A percentile compares a stretch with the other conserved stretches of the same genome.
These are phyloP conservation scores for Thelonectria discophora DNA, from an alignment of 2,329 filamentous ascomycete species.

Conservation along the genomic window DNA sequence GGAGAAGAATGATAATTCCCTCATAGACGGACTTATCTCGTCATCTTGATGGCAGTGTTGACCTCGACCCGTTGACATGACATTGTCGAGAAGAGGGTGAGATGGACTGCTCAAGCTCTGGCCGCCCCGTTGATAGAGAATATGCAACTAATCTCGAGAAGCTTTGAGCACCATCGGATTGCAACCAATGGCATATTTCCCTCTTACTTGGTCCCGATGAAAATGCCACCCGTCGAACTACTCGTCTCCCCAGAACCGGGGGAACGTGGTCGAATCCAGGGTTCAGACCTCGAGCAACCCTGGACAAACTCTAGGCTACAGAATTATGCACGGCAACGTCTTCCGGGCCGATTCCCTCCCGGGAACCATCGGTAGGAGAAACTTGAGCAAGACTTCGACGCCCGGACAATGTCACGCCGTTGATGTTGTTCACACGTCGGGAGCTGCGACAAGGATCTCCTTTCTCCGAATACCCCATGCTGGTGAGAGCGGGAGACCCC, in stretches of 20 bases:
- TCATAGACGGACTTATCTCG: not conserved
- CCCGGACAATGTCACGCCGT: not conserved
- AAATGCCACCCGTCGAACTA: not conserved
- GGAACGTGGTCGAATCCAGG: not conserved
- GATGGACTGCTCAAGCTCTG: not conserved
- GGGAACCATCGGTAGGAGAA: not conserved
- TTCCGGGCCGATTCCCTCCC: not conserved
- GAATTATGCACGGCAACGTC: not conserved
- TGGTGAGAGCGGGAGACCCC: not conserved
- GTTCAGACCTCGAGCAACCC: not conserved
- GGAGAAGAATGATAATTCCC: not conserved
- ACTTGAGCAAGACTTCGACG: not conserved
- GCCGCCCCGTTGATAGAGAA: not conserved
- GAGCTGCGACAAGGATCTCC: not conserved
- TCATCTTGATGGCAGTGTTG: not conserved
- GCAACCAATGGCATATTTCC: not conserved
- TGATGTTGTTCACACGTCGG: not conserved
- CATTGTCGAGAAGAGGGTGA: no score
- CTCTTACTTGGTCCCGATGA: not conserved
- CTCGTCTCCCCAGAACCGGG: not conserved
- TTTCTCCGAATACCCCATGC: constrained; percentile 8
- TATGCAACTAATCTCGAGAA: not conserved
- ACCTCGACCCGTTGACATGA: no score
- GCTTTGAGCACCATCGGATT: not conserved
- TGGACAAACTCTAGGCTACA: not conserved